phyloP scores from a whole-genome alignment of 106 monocot species.

The Ottelia alismoides region DNA sequence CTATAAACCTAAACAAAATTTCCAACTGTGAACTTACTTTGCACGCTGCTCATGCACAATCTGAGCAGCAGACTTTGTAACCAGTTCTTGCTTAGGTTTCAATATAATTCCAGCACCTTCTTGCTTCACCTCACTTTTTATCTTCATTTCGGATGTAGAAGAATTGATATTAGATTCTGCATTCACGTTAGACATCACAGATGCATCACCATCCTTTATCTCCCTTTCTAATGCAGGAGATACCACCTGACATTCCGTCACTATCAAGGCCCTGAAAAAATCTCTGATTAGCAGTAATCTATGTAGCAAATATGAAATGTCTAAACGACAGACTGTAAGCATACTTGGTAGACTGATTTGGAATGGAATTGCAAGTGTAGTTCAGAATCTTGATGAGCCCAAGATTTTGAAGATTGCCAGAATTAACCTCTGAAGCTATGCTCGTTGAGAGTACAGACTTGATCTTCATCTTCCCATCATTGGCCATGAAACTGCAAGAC shows the following conservation, averaged over 20 bases:
- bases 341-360: constrained; percentile 77
- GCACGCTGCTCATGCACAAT: constrained; percentile 67
- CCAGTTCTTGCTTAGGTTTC: constrained; percentile 58
- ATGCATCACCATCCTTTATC: constrained; percentile 26
- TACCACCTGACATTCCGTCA: constrained; percentile 76
- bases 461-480: constrained; percentile 72
- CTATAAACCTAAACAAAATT: neutral
- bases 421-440: constrained; percentile 50
- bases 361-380: constrained; percentile 84
- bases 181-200: too few relatives aligned
- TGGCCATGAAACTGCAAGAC: constrained; percentile 87
- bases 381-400: constrained; percentile 70
- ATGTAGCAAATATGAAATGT: neutral
- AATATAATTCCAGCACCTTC: constrained; percentile 26
- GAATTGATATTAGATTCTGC: too few relatives aligned
- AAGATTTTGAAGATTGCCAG: constrained; percentile 81
- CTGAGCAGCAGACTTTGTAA: constrained; percentile 74
- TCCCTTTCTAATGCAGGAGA: constrained; percentile 50
- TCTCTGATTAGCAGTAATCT: neutral
- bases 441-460: constrained; percentile 80
- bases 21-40: constrained; percentile 47
- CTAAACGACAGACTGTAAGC: too few relatives aligned
- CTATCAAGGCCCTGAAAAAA: constrained; percentile 70
- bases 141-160: too few relatives aligned
- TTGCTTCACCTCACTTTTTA: constrained; percentile 6